Percentiles rank a stretch among this genome's conserved stretches.
Conservation (phyloP, 352 stramenopile species). For the Phytopythium vexans region DNA sequence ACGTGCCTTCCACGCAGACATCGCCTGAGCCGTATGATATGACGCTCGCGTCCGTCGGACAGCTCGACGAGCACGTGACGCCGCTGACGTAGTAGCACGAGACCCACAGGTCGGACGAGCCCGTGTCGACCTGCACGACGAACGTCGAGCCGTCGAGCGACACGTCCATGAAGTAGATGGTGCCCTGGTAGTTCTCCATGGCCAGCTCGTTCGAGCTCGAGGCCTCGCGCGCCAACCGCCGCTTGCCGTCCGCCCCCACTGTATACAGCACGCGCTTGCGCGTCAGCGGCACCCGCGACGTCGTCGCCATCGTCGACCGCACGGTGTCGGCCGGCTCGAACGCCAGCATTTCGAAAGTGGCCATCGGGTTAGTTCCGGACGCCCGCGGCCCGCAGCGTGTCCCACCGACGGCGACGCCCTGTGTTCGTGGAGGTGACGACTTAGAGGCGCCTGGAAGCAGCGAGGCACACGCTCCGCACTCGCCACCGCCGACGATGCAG, state of each 20-base stretch:
- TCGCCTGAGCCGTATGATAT: conserved; percentile 68
- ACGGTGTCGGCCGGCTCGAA: not conserved
- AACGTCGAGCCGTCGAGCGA: conserved; percentile 36
- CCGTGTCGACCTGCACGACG: conserved; percentile 66
- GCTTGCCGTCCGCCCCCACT: conserved; percentile 5
- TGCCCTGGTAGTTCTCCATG: conserved; percentile 52
- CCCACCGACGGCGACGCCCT: too few relatives aligned
- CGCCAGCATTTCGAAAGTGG: not conserved
- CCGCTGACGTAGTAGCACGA: conserved; percentile 52
- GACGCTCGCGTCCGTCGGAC: conserved; percentile 25
- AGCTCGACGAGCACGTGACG: conserved; percentile 38
- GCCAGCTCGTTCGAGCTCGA: conserved; percentile 30
- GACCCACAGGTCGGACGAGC: conserved; percentile 78
- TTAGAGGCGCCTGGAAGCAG: too few relatives aligned
- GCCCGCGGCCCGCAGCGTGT: too few relatives aligned
- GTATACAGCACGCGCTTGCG: conserved; percentile 4
- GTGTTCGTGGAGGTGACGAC: too few relatives aligned
- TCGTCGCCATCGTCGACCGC: conserved; percentile 1
- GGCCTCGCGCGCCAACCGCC: conserved; percentile 18
- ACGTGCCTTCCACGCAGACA: conserved; percentile 54
- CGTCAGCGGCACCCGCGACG: conserved; percentile 5
- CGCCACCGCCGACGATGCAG: too few relatives aligned
- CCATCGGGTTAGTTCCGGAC: too few relatives aligned
- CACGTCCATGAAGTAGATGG: conserved; percentile 66
- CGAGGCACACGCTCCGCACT: too few relatives aligned